Conservation (phyloP, 352 stramenopile species). For the Globisporangium heterothallicum region DNA sequence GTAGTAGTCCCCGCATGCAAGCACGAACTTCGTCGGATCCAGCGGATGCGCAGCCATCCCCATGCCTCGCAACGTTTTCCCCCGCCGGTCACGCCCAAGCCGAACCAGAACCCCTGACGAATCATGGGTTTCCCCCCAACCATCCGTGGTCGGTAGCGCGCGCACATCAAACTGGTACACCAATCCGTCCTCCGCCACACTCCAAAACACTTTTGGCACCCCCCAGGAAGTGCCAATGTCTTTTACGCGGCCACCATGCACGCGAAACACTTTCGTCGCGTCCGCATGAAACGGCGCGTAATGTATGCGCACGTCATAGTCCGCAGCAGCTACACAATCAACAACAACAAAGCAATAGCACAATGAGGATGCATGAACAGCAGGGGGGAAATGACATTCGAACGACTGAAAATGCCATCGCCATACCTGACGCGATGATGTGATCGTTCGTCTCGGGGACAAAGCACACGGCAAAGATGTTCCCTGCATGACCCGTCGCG, state of each 20-base stretch:
- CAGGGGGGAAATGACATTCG: background rate
- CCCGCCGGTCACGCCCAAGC: constrained; percentile 47
- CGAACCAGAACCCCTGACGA: constrained; percentile 59
- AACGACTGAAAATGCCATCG: too few relatives aligned
- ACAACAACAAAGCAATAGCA: too few relatives aligned
- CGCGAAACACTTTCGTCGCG: constrained; percentile 55
- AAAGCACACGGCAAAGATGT: constrained; percentile 88
- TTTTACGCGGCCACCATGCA: constrained; percentile 78
- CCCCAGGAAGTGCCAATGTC: constrained; percentile 62
- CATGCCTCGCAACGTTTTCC: constrained; percentile 52
- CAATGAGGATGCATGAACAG: background rate
- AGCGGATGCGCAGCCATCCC: constrained; percentile 64
- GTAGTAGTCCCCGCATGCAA: constrained; percentile 80
- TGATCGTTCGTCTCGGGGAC: constrained; percentile 76
- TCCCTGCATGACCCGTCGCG: constrained; percentile 67
- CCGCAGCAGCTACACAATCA: constrained; percentile 59
- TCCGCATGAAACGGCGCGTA: constrained; percentile 73
- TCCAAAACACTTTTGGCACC: constrained; percentile 82
- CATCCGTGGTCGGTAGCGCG: constrained; percentile 36
- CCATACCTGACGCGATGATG: constrained; percentile 54
- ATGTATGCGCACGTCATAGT: constrained; percentile 83
- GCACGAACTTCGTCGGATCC: constrained; percentile 61
- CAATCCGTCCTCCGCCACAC: constrained; percentile 75
- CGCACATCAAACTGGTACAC: constrained; percentile 84
- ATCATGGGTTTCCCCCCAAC: constrained; percentile 22